Base-by-base conservation (phyloP, 306 rosid genomes). In the Alnus rubra region DNA sequence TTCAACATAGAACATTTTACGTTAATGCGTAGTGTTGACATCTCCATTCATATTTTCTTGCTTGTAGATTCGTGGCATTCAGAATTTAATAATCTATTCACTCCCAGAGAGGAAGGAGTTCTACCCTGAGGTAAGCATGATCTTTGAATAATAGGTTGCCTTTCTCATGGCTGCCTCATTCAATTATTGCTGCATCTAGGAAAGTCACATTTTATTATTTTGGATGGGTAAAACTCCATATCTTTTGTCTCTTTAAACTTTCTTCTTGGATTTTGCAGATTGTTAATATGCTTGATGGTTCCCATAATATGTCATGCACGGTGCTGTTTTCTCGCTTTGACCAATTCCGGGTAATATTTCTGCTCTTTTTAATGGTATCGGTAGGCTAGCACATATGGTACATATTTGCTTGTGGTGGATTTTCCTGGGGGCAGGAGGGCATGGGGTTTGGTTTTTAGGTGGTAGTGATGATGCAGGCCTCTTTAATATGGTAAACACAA, bases 41-140 rank as follows among this genome's bases (percentile, higher is more conserved):
- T 51, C n/a, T 71, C 53, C 59, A 51, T 48, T 76, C 60, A 9
- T 86, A 47, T 79, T 44, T 79, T 49, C 54, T 67, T 82, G 30
- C 70, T 78, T 76, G 45, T 86, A 94, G 98, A 91, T 94, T 83
- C 92, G 97, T 2, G 97, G 98, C 23, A 90, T 92, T 75, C 86
- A 86, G 71, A 88, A 91, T 79, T 81, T 94, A 60, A 86, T 92
- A 45, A 78, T 92, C 71, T 94, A 91, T 87, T 94, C 98, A 5
- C 90, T 86, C 18, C 98, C 98, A 0, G 95, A 94, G 90, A 87
- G 98, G 78, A 89, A 91, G 82, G 98, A 94, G 67, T 88, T 94
- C 70, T 94, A 92, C 88, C 93, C 97, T 2, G 97, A 92, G 98
- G 97, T 91, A 73, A 82, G 86, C 53, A 14, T n/a, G 19, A 68